These are phyloP conservation scores for Isoetes engelmannii DNA, from an alignment of 83 land plant species.

Conservation along the genomic window DNA sequence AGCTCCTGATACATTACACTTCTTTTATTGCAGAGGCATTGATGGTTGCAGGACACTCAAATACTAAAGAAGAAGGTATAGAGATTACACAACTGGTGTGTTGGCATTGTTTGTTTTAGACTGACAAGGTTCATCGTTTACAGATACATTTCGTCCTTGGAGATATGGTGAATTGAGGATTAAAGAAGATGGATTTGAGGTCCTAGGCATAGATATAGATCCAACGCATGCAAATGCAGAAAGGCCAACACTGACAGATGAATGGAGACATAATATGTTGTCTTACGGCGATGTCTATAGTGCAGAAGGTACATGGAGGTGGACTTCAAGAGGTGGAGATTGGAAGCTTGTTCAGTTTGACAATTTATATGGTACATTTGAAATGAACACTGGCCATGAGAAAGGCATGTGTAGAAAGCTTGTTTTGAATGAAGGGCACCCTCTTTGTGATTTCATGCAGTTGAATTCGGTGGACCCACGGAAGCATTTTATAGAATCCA, in stretches of 20 bases:
- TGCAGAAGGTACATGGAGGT: constrained; percentile 8
- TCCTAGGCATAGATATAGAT: too few species aligned
- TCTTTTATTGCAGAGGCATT: constrained; percentile 24
- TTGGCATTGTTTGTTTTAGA: too few species aligned
- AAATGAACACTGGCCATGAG: constrained; percentile 1
- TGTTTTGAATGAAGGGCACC: constrained; percentile 27
- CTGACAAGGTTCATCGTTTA: too few species aligned
- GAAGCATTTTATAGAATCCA: constrained; percentile 10
- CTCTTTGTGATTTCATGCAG: constrained; percentile 22
- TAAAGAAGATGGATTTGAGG: too few species aligned
- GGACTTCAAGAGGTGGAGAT: constrained; percentile 34
- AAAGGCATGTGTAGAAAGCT: constrained; percentile 17
- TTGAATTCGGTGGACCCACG: constrained; percentile 27
- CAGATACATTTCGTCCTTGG: too few species aligned
- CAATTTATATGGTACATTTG: background rate
- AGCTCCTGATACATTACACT: background rate
- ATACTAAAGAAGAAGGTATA: constrained; percentile 9
- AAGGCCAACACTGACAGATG: too few species aligned
- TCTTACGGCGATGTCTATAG: too few species aligned
- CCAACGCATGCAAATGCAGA: too few species aligned
- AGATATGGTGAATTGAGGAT: too few species aligned
- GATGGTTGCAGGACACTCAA: constrained; percentile 17
- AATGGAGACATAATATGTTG: too few species aligned
- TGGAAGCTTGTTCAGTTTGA: constrained; percentile 30
- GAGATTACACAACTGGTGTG: too few species aligned